These are phyloP conservation scores for Mucor circinelloides DNA, from an alignment of 371 early-diverging fungal genomes.

Conservation along the genomic window DNA sequence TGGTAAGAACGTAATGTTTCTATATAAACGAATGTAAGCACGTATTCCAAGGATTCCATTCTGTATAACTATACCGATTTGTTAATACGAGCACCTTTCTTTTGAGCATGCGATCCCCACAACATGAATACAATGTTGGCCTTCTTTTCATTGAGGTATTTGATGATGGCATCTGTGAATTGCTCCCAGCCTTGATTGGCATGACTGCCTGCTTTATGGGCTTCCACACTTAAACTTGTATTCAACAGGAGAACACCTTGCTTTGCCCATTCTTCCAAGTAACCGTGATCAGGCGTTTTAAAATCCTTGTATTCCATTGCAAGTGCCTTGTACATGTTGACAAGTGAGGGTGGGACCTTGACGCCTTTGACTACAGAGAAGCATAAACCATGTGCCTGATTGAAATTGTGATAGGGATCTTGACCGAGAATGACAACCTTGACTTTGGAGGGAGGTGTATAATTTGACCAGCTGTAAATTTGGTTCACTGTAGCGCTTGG, in stretches of 20 bases:
- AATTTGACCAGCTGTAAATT: constrained; percentile 83
- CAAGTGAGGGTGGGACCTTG: constrained; percentile 84
- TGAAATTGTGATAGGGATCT: constrained; percentile 96
- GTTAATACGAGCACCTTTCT: constrained; percentile 66
- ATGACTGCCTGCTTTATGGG: constrained; percentile 87
- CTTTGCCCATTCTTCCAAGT: constrained; percentile 81
- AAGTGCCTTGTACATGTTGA: constrained; percentile 93
- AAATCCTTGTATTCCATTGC: constrained; percentile 70
- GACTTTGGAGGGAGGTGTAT: constrained; percentile 64
- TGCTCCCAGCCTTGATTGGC: constrained; percentile 88
- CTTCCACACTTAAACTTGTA: constrained; percentile 90
- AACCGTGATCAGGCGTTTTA: constrained; percentile 64
- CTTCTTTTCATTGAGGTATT: constrained; percentile 66
- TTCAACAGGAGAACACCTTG: constrained; percentile 97
- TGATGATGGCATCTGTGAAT: constrained; percentile 89
- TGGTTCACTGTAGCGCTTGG: constrained; percentile 43
- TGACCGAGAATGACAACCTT: constrained; percentile 92
- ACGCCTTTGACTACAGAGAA: constrained; percentile 87
- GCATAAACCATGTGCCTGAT: constrained; percentile 94
- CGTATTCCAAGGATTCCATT: background rate
- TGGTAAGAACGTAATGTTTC: constrained; percentile 86
- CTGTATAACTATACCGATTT: constrained; percentile 45
- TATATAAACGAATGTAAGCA: constrained; percentile 1
- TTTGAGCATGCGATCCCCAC: constrained; percentile 92
- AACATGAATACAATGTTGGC: constrained; percentile 91